Evolutionary conservation across 2,329 filamentous ascomycete species (phyloP).

Genomic region (Cordyceps cicadae): DNA sequence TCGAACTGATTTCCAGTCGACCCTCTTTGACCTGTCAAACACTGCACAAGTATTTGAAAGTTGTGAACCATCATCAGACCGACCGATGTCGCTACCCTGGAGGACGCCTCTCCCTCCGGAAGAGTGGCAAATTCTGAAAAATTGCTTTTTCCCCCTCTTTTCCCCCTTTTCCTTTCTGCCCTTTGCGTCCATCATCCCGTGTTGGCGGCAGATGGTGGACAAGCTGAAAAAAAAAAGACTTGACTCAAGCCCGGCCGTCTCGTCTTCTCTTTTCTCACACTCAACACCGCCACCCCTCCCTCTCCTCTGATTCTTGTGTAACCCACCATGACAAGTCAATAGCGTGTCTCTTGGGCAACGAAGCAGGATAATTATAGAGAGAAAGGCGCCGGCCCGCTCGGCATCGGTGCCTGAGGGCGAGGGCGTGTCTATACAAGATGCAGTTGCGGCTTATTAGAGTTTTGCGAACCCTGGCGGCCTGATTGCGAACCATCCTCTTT

Average conservation of each 20-base stretch:
- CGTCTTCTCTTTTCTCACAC: too few species aligned
- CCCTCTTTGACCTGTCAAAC: too few species aligned
- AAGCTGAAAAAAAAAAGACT: neutral
- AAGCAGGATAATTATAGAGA: neutral
- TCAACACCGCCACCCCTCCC: too few species aligned
- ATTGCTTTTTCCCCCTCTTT: neutral
- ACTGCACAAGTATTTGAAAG: too few species aligned
- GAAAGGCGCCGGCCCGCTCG: neutral
- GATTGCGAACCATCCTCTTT: neutral
- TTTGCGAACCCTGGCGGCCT: conserved; percentile 9
- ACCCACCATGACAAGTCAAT: conserved; percentile 1
- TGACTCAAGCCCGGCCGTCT: neutral
- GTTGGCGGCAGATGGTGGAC: neutral
- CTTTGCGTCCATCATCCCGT: neutral
- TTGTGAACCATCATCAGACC: too few species aligned
- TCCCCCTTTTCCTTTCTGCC: neutral
- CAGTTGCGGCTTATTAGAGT: neutral
- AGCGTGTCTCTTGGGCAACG: neutral
- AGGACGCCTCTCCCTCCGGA: too few species aligned
- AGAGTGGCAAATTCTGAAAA: too few species aligned
- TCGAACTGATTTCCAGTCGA: too few species aligned
- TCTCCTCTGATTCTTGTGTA: neutral
- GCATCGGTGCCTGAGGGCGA: neutral
- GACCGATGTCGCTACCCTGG: too few species aligned
- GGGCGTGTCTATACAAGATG: neutral